Base-by-base conservation (phyloP, 2,329 filamentous ascomycete species). In the Aspergillus aculeatus region DNA sequence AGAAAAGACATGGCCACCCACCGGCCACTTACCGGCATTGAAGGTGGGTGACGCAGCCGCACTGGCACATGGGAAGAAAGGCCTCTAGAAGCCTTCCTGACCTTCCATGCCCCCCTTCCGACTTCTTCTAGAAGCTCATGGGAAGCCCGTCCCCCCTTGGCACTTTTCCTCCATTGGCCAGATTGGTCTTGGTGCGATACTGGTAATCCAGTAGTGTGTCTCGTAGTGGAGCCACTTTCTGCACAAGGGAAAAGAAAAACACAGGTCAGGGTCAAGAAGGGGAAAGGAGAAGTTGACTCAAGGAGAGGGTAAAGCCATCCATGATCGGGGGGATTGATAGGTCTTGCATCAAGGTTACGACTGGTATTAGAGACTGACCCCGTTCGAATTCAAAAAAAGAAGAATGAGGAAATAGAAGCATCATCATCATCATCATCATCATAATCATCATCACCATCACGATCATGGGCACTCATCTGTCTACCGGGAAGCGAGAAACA, bases 101-200 rank as follows among this genome's bases (percentile, higher is more conserved):
- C 38, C 38, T 44, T 44, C 38, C 38, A 44, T 44, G 62, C 26
- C 62, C 23, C 38, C 38, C 50, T 65, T 62, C 60, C 58, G 53
- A 61, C 54, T 14, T 58, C 57, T 65, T 65, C 64, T 65, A 62
- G 64, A 68, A 68, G 66, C 56, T 58, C 60, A 55, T 16, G 57
- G 55, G 65, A 67, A 65, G 59, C 49, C 64, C 61, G 60, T 59
- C 56, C 56, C 56, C 48, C 52, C 56, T 65, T 67, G 62, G 65
- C 65, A 54, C 47, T 31, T 35, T 32, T 35, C 49, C 41, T 31
- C 35, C 12, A 60, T 41, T 54, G 53, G 53, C 26, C 19, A n/a
- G 29, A 16, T 23, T 31, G 10, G 26, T 29, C 31, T 19, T 41
- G 47, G 47, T 52, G 51, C 41, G 52, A 56, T 60, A 59, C 52